Percentiles rank a stretch among this genome's conserved stretches.
Evolutionary conservation across 2,329 filamentous ascomycete species (phyloP).

Genomic region (Pseudocercospora eumusae): DNA sequence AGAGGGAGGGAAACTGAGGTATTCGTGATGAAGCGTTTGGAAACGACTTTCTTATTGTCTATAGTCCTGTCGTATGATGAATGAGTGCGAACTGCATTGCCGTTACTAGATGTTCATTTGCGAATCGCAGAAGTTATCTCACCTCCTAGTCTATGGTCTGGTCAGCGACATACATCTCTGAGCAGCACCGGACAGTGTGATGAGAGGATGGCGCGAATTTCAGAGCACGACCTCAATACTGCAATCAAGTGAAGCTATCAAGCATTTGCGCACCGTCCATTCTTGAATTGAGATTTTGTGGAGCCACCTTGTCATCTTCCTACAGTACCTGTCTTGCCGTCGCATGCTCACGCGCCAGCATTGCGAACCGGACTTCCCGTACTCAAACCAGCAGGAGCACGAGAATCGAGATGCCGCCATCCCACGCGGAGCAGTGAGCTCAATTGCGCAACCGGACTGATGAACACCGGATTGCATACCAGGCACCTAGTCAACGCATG

Average conservation of each 20-base stretch:
- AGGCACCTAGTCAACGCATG: not conserved
- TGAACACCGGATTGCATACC: not conserved
- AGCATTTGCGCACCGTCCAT: not conserved
- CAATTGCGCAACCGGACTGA: conserved; percentile 1
- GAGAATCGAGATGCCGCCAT: not conserved
- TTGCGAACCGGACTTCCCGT: not conserved
- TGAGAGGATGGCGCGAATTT: not conserved
- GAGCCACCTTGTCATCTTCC: not conserved
- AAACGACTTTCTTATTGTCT: not conserved
- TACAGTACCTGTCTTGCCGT: not conserved
- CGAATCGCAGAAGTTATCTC: not conserved
- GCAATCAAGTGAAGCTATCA: too few relatives aligned
- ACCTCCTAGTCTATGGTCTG: too few relatives aligned
- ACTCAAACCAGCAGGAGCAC: not conserved
- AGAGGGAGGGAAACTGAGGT: conserved; percentile 5
- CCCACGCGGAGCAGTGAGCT: not conserved
- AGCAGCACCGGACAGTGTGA: not conserved
- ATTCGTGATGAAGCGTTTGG: not conserved
- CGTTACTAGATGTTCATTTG: not conserved
- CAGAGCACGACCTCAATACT: not conserved
- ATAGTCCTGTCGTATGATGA: not conserved
- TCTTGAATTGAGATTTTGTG: not conserved
- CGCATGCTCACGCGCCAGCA: not conserved
- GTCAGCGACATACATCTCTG: not conserved
- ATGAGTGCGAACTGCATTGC: not conserved